Conservation (phyloP, 1,284 basidiomycete genomes). For the Tilletia indica region DNA sequence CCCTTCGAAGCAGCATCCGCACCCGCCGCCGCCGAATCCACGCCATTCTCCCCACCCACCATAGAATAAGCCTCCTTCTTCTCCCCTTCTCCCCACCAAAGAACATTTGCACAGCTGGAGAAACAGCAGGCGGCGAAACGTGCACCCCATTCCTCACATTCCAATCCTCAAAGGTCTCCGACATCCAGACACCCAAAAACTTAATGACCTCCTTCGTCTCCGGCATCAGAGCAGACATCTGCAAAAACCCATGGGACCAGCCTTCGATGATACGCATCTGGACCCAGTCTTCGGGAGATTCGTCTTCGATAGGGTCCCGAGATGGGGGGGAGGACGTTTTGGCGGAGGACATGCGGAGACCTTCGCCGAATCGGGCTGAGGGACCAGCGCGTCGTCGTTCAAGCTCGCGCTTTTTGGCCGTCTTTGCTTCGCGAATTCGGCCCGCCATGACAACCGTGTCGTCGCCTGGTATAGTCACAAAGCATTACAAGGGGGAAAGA, state of each 20-base stretch:
- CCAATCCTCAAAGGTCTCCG: conserved; percentile 67
- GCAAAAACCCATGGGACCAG: conserved; percentile 58
- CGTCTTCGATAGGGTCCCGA: conserved; percentile 62
- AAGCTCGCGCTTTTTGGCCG: conserved; percentile 66
- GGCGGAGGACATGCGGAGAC: conserved; percentile 59
- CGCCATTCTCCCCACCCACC: not conserved
- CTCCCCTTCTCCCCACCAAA: conserved; percentile 5
- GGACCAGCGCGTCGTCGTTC: conserved; percentile 50
- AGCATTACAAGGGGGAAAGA: too few species aligned
- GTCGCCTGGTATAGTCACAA: conserved; percentile 5
- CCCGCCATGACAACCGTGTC: conserved; percentile 80
- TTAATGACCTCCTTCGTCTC: conserved; percentile 79
- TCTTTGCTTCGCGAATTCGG: conserved; percentile 80
- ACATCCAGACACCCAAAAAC: conserved; percentile 90
- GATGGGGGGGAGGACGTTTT: conserved; percentile 51
- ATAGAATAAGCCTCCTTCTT: conserved; percentile 20
- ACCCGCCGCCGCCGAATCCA: not conserved
- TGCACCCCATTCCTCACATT: conserved; percentile 28
- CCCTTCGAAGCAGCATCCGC: conserved; percentile 24
- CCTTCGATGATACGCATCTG: conserved; percentile 66
- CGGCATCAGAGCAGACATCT: conserved; percentile 83
- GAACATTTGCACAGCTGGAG: conserved; percentile 17
- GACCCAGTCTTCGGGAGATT: conserved; percentile 90
- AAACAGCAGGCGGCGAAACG: too few species aligned
- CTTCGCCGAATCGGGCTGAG: conserved; percentile 57